Evolutionary conservation across 2,329 filamentous ascomycete species (phyloP).

Genomic region (Scedosporium minutisporum): DNA sequence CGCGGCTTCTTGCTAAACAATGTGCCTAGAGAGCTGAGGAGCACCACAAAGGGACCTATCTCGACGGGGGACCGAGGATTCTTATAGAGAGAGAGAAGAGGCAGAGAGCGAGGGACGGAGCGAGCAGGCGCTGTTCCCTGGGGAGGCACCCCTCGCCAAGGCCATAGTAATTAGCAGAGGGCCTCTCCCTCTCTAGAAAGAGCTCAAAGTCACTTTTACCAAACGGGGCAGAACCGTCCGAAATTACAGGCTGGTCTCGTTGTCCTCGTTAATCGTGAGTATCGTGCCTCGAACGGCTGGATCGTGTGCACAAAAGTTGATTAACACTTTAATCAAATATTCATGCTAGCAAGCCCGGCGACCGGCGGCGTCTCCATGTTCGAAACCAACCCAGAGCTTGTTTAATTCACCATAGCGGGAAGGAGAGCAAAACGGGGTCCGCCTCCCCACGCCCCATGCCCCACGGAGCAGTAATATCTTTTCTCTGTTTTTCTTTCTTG

Average conservation of each 20-base stretch:
- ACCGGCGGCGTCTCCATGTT: neutral
- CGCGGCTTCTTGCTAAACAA: neutral
- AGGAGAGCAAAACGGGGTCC: neutral
- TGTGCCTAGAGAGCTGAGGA: neutral
- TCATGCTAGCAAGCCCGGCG: neutral
- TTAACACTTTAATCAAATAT: constrained; percentile 5
- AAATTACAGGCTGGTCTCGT: neutral
- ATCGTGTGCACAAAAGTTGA: constrained; percentile 1
- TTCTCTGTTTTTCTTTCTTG: neutral
- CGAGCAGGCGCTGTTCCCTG: neutral
- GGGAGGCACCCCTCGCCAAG: neutral
- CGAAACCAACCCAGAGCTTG: neutral
- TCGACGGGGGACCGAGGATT: neutral
- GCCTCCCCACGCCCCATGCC: neutral
- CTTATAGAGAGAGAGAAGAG: neutral
- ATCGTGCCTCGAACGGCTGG: neutral
- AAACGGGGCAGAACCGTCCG: neutral
- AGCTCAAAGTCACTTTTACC: neutral
- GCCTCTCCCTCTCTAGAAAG: neutral
- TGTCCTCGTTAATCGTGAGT: neutral
- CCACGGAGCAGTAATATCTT: neutral
- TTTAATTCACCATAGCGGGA: neutral
- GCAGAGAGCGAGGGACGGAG: neutral
- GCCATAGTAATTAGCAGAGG: neutral
- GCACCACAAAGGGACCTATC: neutral